These are phyloP conservation scores for Populus hybrid DNA, from an alignment of 441 rosid genomes.

Conservation along the genomic window DNA sequence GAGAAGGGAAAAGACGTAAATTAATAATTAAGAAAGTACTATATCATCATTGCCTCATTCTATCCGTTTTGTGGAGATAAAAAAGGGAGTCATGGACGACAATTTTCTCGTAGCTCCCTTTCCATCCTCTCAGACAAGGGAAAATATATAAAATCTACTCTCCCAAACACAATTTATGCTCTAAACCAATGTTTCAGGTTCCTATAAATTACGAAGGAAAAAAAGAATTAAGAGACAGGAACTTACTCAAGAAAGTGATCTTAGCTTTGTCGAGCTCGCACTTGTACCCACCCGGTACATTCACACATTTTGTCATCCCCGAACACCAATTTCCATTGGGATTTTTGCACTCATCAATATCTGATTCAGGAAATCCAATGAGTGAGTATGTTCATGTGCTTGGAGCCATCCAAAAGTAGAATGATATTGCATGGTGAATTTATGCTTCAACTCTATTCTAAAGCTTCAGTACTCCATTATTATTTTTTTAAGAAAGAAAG, in stretches of 20 bases:
- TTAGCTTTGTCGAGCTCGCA: background rate
- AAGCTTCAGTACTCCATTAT: background rate
- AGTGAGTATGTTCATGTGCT: background rate
- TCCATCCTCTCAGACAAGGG: too few relatives aligned
- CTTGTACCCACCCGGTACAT: background rate
- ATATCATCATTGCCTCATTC: too few relatives aligned
- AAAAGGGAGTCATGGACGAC: too few relatives aligned
- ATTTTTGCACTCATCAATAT: background rate
- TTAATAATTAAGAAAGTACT: too few relatives aligned
- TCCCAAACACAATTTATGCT: too few relatives aligned
- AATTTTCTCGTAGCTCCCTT: too few relatives aligned
- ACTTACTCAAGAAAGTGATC: background rate
- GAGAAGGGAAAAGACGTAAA: too few relatives aligned
- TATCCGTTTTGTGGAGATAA: too few relatives aligned
- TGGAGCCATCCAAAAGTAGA: too few relatives aligned
- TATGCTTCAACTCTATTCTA: background rate
- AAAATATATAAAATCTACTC: too few relatives aligned
- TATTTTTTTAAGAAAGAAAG: background rate
- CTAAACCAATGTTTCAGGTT: too few relatives aligned
- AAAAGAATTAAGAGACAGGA: background rate
- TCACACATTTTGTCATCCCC: background rate
- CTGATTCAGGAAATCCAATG: background rate
- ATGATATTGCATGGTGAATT: background rate
- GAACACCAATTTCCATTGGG: background rate
- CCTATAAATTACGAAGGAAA: too few relatives aligned